Base-by-base conservation (phyloP, 129 eudicot species). In the Flaveria linearis region DNA sequence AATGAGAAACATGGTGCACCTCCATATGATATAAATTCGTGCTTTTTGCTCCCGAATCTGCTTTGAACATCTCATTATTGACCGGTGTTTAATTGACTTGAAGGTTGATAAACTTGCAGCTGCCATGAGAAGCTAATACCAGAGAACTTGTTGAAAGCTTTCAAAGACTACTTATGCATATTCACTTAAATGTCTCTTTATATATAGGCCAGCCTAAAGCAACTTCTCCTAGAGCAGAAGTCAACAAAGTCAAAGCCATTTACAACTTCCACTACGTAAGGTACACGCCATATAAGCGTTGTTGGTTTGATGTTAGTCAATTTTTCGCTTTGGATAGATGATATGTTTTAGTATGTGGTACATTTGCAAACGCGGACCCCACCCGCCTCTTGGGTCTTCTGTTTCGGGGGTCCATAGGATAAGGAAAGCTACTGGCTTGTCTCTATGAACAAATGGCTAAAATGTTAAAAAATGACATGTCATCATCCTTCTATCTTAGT, bases 1-100 rank as follows among this genome's bases (percentile, higher is more conserved):
- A 17, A 92, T 82, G 14, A 89, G 97, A 74, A 89, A 82, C 72
- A 86, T 89, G 6, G 93, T 86, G 69, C 97, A 92, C 81, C 93
- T 87, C 97, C 97, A 92, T 58, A 92, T 84, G 74, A 92, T 92
- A 71, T 92, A 92, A 68, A 92, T 86, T 36, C 91, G 82, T 1
- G 93, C 93, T 64, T 87, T 81, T 17, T 87, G 93, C 69, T 89
- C 84, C 50, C 87, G 71, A 1, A 89, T 57, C 69, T 86, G 96
- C 89, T 86, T 89, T 47, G 97, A 76, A 76, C 89, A 89, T 66
- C 90, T 53, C 42, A 86, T 78, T 13, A 81, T 49, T 5, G 89
- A 81, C 41, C 87, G 62, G 1, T 82, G 78, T 63, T 85, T 92
- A 9, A 87, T 83, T 57, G 83, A 65, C 76, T 91, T 85, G 11